Conservation (phyloP, 208 protist genomes). For the Crithidia expoeki region DNA sequence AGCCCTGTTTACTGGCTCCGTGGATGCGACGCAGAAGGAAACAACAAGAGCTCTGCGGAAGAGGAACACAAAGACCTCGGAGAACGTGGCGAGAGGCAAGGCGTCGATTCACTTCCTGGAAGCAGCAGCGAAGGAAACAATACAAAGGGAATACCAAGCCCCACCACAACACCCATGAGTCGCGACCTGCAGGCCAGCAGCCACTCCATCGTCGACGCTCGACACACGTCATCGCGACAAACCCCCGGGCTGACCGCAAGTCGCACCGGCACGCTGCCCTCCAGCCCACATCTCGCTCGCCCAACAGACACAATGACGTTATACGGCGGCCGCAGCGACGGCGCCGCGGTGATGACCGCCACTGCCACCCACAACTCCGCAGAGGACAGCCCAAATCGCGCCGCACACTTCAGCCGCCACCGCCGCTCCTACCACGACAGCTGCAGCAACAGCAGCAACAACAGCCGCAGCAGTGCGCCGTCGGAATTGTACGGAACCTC, state of each 20-base stretch:
- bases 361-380: neutral
- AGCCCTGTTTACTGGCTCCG: too few relatives aligned
- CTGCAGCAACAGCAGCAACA: neutral
- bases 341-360: neutral
- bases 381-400: neutral
- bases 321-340: neutral
- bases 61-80: neutral
- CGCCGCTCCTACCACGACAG: neutral
- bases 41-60: neutral
- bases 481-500: neutral
- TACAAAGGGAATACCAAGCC: neutral
- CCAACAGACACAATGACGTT: neutral
- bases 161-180: neutral
- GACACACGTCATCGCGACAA: slow-evolving; percentile 9
- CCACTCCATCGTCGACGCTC: neutral
- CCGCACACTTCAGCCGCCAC: slow-evolving; percentile 11
- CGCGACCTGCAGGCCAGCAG: neutral
- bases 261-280: slow-evolving; percentile 7
- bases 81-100: neutral
- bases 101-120: neutral
- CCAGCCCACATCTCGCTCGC: neutral
- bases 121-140: neutral
- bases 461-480: neutral
- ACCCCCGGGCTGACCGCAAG: slow-evolving; percentile 10
- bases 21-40: neutral